Evolutionary conservation across 371 early-diverging fungal species (phyloP), one percentile per base, ranked within the genome.

Genomic region (Mortierella sp.): DNA sequence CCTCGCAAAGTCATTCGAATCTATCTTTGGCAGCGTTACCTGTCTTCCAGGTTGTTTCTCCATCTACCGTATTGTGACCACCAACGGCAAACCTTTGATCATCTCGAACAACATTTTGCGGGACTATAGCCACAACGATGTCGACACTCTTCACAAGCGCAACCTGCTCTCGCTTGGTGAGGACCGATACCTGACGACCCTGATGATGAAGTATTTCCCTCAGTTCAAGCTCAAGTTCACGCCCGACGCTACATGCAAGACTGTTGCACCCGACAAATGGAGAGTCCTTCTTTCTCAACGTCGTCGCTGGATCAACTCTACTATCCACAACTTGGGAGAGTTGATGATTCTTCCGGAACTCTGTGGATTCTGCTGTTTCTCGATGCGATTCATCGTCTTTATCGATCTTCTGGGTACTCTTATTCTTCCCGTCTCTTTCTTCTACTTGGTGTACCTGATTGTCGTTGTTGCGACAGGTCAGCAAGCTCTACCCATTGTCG

Each of bases 251-350:
- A 87, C 91, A 74, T 99, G 99, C 78, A 85, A 88, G 72, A 99
- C 99, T 24, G 90, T 88, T 58, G 99, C 96, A 1, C 99, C 99
- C 3, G 98, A 98, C 63, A 82, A 85, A 63, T 99, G 97, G 90
- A 82, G 85, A 24, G 94, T 99, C 6, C 85, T 99, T 49, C 72
- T 99, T 19, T 98, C 98, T 9, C 99, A 98, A 80, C 90, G 99
- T 61, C 91, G 99, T 69, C 87, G 99, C 63, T 98, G 99, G 99
- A 99, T 99, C 68, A 99, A 99, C 82, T 96, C 96, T 7, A 98
- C 99, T 0, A 89, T 98, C 25, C 96, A 96, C 84, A 99, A 99
- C 68, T 81, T 98, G 57, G 90, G 95, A 58, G 99, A 97, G 77
- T 84, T 99, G 28, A 85, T 94, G 37, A 84, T 92, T 45, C 85